phyloP scores from a whole-genome alignment of 2,329 filamentous ascomycete species.

The Cladosporium sp. region DNA sequence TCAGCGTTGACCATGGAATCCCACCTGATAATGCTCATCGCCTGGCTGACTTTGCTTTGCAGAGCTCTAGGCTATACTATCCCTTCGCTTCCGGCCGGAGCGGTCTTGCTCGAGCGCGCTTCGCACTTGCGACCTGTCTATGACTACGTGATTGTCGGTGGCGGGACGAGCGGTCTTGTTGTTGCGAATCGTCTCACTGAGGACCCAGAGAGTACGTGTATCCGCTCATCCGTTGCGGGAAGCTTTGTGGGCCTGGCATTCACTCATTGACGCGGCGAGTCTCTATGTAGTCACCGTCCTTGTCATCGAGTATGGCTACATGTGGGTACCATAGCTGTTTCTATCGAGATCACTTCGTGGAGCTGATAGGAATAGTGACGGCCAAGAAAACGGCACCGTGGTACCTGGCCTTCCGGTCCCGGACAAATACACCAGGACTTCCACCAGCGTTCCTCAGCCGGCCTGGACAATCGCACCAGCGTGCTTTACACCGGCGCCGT shows the following conservation, averaged over 20 bases:
- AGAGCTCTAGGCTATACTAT: background rate
- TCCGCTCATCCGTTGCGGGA: too few species aligned
- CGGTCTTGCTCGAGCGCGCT: background rate
- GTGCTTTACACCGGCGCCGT: constrained; percentile 50
- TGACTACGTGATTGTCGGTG: constrained; percentile 35
- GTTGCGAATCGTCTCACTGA: constrained; percentile 34
- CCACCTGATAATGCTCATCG: background rate
- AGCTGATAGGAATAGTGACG: constrained; percentile 20
- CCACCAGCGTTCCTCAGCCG: constrained; percentile 45
- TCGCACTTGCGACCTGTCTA: constrained; percentile 17
- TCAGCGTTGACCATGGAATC: background rate
- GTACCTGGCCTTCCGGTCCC: constrained; percentile 17
- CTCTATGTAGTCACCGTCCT: constrained; percentile 8
- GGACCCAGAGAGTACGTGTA: constrained; percentile 24
- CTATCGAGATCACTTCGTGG: background rate
- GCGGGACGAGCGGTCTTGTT: constrained; percentile 33
- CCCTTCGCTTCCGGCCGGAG: background rate
- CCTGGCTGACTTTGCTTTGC: background rate
- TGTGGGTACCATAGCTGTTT: background rate
- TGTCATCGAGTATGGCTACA: constrained; percentile 19
- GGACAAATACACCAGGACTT: constrained; percentile 35
- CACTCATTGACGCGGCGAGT: background rate
- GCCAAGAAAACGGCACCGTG: constrained; percentile 9
- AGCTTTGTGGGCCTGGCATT: background rate
- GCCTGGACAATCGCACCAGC: constrained; percentile 43